Evolutionary conservation across 345 rosid genomes (phyloP).

Genomic region (Anastatica hierochuntica): DNA sequence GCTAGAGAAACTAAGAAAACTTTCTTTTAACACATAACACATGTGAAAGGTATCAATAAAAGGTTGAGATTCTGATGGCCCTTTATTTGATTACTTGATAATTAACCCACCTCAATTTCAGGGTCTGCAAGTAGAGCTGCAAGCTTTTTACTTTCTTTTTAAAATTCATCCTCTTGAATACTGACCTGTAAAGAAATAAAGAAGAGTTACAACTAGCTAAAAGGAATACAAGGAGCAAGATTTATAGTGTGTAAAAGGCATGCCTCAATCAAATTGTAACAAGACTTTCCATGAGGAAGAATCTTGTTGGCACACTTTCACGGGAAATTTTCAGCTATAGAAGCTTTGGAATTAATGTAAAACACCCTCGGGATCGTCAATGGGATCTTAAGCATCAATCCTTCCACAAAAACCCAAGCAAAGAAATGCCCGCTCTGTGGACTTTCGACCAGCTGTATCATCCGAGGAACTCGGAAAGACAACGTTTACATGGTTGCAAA

Average conservation of each 20-base stretch:
- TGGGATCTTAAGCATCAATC: constrained; percentile 87
- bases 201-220: constrained; percentile 8
- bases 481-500: constrained; percentile 19
- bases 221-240: constrained; percentile 1
- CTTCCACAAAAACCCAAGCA: constrained; percentile 90
- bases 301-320: constrained; percentile 72
- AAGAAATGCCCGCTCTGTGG: constrained; percentile 47
- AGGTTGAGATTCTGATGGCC: constrained; percentile 10
- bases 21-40: not conserved
- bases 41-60: not conserved
- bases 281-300: constrained; percentile 79
- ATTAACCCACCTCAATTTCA: constrained; percentile 66
- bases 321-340: constrained; percentile 51
- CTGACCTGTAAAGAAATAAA: constrained; percentile 35
- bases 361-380: constrained; percentile 66
- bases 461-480: constrained; percentile 34
- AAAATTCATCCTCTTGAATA: constrained; percentile 62
- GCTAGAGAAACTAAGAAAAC: not conserved
- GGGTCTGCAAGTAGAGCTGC: constrained; percentile 92
- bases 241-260: constrained; percentile 13
- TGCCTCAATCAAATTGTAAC: constrained; percentile 75
- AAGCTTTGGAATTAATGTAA: constrained; percentile 68
- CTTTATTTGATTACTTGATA: not conserved
- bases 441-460: constrained; percentile 69
- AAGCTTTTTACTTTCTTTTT: constrained; percentile 58